phyloP scores from a whole-genome alignment of 805 yeast species.

The Ogataea neopini region DNA sequence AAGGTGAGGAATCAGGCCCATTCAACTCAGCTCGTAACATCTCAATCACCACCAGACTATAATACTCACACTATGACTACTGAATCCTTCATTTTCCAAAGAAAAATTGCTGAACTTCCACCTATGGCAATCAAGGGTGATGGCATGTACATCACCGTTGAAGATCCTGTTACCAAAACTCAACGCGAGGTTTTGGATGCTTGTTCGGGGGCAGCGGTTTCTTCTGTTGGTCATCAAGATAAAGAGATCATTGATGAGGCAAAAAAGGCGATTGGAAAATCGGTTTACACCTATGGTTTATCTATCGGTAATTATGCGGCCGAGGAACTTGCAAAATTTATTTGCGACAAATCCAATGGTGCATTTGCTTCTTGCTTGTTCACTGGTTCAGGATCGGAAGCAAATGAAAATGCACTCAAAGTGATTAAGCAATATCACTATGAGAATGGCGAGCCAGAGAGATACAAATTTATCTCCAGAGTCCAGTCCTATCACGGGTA shows the following conservation, averaged over 20 bases:
- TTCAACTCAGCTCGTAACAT: too few relatives aligned
- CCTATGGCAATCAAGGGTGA: conserved; percentile 43
- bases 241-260: conserved; percentile 38
- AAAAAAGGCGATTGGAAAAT: conserved; percentile 32
- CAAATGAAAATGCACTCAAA: conserved; percentile 73
- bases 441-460: conserved; percentile 40
- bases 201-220: conserved; percentile 48
- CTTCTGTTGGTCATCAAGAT: conserved; percentile 43
- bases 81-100: conserved; percentile 42
- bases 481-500: conserved; percentile 46
- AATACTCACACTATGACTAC: conserved; percentile 1
- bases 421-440: conserved; percentile 51
- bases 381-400: conserved; percentile 72
- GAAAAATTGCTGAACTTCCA: conserved; percentile 35
- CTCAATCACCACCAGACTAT: neutral
- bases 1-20: neutral
- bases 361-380: conserved; percentile 42
- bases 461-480: conserved; percentile 42
- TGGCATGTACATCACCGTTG: conserved; percentile 40
- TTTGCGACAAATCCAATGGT: conserved; percentile 34
- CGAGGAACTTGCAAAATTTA: conserved; percentile 44
- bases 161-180: conserved; percentile 41
- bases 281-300: conserved; percentile 35
- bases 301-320: conserved; percentile 36
- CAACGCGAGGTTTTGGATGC: conserved; percentile 37